phyloP scores from a whole-genome alignment of 352 stramenopile species.

The Phytophthora syringae region DNA sequence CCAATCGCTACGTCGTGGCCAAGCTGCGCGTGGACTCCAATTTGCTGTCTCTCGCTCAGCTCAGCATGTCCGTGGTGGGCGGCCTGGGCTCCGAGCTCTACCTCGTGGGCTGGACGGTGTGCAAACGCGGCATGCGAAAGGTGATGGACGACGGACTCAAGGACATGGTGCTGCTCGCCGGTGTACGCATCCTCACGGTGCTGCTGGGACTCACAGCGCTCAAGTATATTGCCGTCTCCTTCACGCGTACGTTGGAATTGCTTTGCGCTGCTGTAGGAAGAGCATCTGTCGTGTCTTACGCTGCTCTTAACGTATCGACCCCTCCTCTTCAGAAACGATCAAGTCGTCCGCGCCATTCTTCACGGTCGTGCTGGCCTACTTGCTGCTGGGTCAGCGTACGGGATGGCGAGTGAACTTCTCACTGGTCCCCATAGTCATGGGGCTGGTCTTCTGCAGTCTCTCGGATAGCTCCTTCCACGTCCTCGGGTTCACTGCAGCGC shows the following conservation, averaged over 20 bases:
- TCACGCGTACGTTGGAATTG: constrained; percentile 66
- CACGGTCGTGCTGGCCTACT: constrained; percentile 88
- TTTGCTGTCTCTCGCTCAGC: constrained; percentile 74
- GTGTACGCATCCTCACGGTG: constrained; percentile 87
- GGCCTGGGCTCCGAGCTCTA: constrained; percentile 76
- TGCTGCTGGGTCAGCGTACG: constrained; percentile 86
- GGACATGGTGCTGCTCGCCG: constrained; percentile 85
- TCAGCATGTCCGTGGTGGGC: constrained; percentile 82
- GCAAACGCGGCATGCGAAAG: constrained; percentile 54
- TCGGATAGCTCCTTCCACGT: constrained; percentile 88
- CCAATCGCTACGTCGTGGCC: constrained; percentile 82
- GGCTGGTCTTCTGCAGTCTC: constrained; percentile 87
- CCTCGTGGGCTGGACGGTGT: constrained; percentile 68
- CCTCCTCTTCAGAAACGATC: constrained; percentile 82
- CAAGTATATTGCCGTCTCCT: constrained; percentile 93
- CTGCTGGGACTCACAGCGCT: constrained; percentile 90
- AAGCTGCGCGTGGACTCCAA: constrained; percentile 83
- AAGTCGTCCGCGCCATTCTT: constrained; percentile 93
- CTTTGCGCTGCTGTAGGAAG: background rate
- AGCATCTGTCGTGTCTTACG: constrained; percentile 11
- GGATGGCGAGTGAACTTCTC: constrained; percentile 85
- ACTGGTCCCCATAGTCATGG: constrained; percentile 87
- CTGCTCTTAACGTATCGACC: too few relatives aligned
- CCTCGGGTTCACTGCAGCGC: constrained; percentile 89
- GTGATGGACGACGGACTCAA: constrained; percentile 70